Conservation (phyloP, 768 basidiomycete genomes). For the Mycena metata region DNA sequence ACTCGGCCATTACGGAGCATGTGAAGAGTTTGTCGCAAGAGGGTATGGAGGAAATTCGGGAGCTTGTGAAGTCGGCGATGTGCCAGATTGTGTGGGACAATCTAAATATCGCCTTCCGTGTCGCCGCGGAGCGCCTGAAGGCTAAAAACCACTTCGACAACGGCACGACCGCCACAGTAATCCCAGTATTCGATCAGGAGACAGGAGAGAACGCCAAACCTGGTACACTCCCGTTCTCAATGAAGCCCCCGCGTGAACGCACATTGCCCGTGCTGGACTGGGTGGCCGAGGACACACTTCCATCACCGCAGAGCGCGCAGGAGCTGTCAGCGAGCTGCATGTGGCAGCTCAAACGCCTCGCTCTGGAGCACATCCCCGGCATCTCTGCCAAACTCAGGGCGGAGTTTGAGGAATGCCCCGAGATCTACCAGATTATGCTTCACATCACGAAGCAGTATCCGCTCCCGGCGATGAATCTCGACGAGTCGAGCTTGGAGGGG, state of each 20-base stretch:
- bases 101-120: constrained; percentile 45
- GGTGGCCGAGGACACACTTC: constrained; percentile 3
- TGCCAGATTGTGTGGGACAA: constrained; percentile 46
- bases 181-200: constrained; percentile 36
- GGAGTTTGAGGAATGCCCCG: constrained; percentile 2
- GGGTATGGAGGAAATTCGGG: constrained; percentile 27
- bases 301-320: constrained; percentile 4
- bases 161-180: constrained; percentile 45
- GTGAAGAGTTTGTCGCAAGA: constrained; percentile 27
- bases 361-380: constrained; percentile 23
- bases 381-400: constrained; percentile 8
- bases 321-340: constrained; percentile 4
- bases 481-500: constrained; percentile 36
- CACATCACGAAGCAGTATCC: constrained; percentile 36
- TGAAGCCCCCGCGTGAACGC: constrained; percentile 18
- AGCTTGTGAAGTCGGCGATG: constrained; percentile 35
- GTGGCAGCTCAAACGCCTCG: constrained; percentile 23
- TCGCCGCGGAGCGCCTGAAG: constrained; percentile 41
- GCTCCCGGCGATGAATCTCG: constrained; percentile 37
- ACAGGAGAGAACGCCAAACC: constrained; percentile 31
- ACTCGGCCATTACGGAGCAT: constrained; percentile 15
- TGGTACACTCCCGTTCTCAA: constrained; percentile 14
- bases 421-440: constrained; percentile 25
- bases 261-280: constrained; percentile 21
- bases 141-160: constrained; percentile 46